Conservation (phyloP, 768 basidiomycete genomes). For the Amanita pallidorosea region DNA sequence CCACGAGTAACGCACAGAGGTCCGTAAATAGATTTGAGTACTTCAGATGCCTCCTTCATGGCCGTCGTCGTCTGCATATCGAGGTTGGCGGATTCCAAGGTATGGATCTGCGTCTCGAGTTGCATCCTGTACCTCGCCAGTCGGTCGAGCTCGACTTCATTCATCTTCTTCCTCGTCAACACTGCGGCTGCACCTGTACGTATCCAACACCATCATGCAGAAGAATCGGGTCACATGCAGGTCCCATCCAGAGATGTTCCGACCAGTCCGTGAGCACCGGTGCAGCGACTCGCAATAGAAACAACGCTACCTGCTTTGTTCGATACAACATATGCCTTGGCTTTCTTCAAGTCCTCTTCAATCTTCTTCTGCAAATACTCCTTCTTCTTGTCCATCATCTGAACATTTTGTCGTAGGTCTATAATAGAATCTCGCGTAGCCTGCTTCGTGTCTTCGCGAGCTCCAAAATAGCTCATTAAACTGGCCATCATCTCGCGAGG, state of each 20-base stretch:
- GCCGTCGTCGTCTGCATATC: conserved; percentile 96
- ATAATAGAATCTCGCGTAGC: conserved; percentile 90
- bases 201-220: too few species aligned
- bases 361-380: conserved; percentile 95
- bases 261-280: conserved; percentile 7
- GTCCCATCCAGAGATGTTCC: too few species aligned
- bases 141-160: conserved; percentile 78
- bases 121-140: conserved; percentile 78
- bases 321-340: conserved; percentile 82
- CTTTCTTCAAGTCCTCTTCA: conserved; percentile 88
- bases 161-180: conserved; percentile 86
- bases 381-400: conserved; percentile 99
- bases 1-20: conserved; percentile 55
- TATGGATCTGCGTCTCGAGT: conserved; percentile 94
- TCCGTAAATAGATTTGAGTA: conserved; percentile 81
- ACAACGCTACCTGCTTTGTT: conserved; percentile 81
- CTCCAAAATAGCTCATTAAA: conserved; percentile 85
- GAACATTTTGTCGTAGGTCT: conserved; percentile 81
- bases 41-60: conserved; percentile 93
- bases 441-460: conserved; percentile 73
- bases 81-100: conserved; percentile 93
- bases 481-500: conserved; percentile 49
- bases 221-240: background rate
- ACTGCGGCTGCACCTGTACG: conserved; percentile 75
- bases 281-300: conserved; percentile 1